A percentile compares a stretch with the other conserved stretches of the same genome.
Evolutionary conservation across 805 yeast species (phyloP).

Genomic region (Yarrowia bubula): DNA sequence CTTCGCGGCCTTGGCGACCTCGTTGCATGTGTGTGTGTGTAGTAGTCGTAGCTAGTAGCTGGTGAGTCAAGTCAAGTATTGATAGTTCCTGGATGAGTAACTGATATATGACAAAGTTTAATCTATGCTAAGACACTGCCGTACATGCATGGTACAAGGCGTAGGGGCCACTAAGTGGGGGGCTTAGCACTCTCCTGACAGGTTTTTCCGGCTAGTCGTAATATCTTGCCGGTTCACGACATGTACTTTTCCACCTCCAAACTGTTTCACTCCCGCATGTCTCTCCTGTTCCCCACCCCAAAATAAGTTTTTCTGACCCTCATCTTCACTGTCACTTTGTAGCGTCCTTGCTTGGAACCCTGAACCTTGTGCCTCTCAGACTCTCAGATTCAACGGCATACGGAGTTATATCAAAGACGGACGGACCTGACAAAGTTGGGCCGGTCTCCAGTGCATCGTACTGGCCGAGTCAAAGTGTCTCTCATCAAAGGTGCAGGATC

Average conservation of each 20-base stretch:
- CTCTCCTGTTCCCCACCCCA: not conserved
- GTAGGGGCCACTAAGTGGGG: not conserved
- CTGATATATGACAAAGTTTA: slow-evolving; percentile 6
- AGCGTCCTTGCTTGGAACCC: slow-evolving; percentile 1
- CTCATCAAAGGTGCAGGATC: too few relatives aligned
- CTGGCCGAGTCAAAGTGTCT: not conserved
- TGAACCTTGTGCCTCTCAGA: slow-evolving; percentile 3
- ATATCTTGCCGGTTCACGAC: too few relatives aligned
- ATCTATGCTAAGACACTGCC: slow-evolving; percentile 15
- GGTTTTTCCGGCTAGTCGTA: too few relatives aligned
- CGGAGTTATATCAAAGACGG: not conserved
- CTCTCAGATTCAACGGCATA: slow-evolving; percentile 16
- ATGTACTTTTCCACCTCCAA: too few relatives aligned
- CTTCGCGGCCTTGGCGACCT: slow-evolving; percentile 16
- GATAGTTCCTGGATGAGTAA: slow-evolving; percentile 8
- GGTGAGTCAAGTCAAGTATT: not conserved
- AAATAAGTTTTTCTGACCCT: slow-evolving; percentile 5
- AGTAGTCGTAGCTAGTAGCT: not conserved
- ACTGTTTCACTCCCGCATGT: not conserved
- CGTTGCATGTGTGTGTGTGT: not conserved
- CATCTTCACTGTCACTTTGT: not conserved
- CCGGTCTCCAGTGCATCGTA: not conserved
- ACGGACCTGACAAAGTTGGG: not conserved
- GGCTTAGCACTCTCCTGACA: not conserved
- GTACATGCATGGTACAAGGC: not conserved